Evolutionary conservation across 495 filamentous ascomycete genomes (phyloP).

Genomic region (Tuber borchii): DNA sequence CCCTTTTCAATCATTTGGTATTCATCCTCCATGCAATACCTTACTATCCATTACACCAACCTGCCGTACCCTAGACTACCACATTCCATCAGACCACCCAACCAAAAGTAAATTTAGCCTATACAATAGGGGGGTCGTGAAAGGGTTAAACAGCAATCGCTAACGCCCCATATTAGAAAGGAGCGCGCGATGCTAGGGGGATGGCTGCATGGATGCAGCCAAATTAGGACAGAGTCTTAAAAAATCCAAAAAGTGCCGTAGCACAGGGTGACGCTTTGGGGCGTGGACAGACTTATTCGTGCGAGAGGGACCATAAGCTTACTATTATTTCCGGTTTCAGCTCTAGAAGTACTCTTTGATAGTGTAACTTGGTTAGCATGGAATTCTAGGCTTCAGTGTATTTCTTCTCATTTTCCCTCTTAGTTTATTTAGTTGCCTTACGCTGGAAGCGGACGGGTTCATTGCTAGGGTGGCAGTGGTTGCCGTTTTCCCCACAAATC

Average conservation of each 20-base stretch:
- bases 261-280: neutral
- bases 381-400: neutral
- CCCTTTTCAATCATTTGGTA: neutral
- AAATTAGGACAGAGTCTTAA: neutral
- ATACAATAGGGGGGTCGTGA: neutral
- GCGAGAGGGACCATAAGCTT: neutral
- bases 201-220: neutral
- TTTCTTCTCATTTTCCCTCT: neutral
- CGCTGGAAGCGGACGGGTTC: neutral
- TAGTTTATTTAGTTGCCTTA: neutral
- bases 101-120: neutral
- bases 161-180: neutral
- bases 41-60: neutral
- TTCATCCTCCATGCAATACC: neutral
- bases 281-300: neutral
- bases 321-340: neutral
- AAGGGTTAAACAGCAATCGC: neutral
- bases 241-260: neutral
- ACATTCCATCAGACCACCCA: neutral
- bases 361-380: neutral
- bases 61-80: neutral
- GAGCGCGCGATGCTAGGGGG: neutral
- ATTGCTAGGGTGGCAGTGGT: neutral
- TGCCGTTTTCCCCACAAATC: slow-evolving; percentile 1
- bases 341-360: neutral